Base-by-base conservation (phyloP, 176 grass and related monocot genomes). In the Triticum turgidum region DNA sequence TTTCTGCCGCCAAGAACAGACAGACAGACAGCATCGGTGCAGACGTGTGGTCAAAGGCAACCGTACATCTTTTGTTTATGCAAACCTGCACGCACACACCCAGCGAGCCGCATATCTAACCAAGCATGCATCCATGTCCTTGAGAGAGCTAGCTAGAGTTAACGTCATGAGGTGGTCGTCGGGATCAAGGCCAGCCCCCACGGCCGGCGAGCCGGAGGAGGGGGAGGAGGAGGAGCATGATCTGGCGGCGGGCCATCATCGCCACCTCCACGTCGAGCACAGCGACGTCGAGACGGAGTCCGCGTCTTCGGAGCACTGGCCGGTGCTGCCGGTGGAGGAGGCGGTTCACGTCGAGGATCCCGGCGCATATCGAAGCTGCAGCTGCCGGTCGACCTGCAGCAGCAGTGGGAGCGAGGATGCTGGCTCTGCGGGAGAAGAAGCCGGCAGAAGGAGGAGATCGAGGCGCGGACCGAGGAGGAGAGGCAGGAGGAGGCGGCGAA, bases 281-380 rank as follows among this genome's bases (percentile, higher is more conserved):
- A 62, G 14, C 14, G 15, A 29, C 24, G 67, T 22, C 7, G 74
- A 52, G 12, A 51, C 58, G n/a, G 44, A 65, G 63, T 71, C 72
- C 29, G 39, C 63, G 63, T 85, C 83, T 70, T 77, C 79, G 11
- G 73, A 70, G 63, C 79, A n/a, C 65, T 82, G 34, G 39, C 30
- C 14, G 76, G 39, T 5, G 67, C 59, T 83, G 17, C 56, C 89
- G 38, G 71, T 82, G 61, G 83, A 86, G 78, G 88, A 82, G 78
- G 6, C 35, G 7, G n/a, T 83, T 24, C 79, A 82, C 56, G 41
- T 71, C 79, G 72, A 64, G 27, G 79, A 39, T 13, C 61, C 44
- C 0, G 6, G 11, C 3, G 65, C 20, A 4, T 67, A 73, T 3
- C 30, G n/a, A 15, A 33, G 20, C 11, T 15, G 27, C 10, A 13